Percentiles rank a stretch among this genome's conserved stretches.
Evolutionary conservation across 805 yeast species (phyloP).

Genomic region (Yarrowia sp.): DNA sequence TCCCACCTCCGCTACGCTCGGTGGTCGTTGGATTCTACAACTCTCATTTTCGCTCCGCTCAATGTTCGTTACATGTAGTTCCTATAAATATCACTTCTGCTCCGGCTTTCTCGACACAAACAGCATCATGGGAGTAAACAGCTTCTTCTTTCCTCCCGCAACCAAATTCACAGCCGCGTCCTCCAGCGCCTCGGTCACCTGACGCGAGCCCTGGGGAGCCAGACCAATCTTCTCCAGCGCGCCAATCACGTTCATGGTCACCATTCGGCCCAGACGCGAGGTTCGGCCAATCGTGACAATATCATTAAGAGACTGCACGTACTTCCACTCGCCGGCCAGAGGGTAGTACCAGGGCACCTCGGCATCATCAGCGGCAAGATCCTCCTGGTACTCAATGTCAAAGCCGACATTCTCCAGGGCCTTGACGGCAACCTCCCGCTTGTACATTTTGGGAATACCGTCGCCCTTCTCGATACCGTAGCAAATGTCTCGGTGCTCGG

Average conservation of each 20-base stretch:
- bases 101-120: conserved; percentile 85
- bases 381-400: conserved; percentile 74
- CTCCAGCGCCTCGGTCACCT: conserved; percentile 92
- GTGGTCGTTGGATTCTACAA: background rate
- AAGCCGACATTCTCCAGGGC: conserved; percentile 90
- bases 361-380: conserved; percentile 82
- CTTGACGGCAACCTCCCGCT: conserved; percentile 80
- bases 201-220: conserved; percentile 90
- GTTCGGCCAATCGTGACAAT: conserved; percentile 87
- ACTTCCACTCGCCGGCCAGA: conserved; percentile 90
- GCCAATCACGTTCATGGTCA: conserved; percentile 82
- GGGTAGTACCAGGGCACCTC: conserved; percentile 98
- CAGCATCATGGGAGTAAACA: conserved; percentile 98
- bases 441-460: conserved; percentile 98
- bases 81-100: background rate
- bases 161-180: conserved; percentile 96
- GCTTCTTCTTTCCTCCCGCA: conserved; percentile 85
- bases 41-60: background rate
- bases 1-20: no score
- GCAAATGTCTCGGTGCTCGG: conserved; percentile 90
- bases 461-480: conserved; percentile 98
- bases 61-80: background rate
- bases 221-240: conserved; percentile 82
- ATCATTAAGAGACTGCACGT: conserved; percentile 80
- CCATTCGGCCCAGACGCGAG: conserved; percentile 79